Evolutionary conservation across 2,329 filamentous ascomycete genomes (phyloP), one percentile per base, ranked within the genome.

Genomic region (Diaporthe citrichinensis): DNA sequence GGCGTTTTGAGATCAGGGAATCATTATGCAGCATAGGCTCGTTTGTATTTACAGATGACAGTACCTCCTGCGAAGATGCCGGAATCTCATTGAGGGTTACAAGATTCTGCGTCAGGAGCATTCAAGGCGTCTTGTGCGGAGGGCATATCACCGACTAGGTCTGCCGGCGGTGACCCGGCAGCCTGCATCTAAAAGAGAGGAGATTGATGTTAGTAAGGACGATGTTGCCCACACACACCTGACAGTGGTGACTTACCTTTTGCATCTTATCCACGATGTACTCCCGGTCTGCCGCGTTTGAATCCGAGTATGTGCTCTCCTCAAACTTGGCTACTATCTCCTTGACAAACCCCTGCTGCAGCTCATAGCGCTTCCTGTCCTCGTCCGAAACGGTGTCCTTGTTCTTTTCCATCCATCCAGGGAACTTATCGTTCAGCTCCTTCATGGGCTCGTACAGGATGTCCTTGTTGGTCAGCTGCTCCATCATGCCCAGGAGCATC

Each of bases 401-500:
- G 83, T 98, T 96, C 85, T 94, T 93, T 80, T 90, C 90, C 83
- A 99, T 89, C 96, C 97, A 99, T 2, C 86, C 92, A 0, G 96
- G 96, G 82, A 97, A 99, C 84, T 98, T 98, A 72, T 95, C 93
- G 83, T 98, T 87, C 65, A 99, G 87, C 85, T 99, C 97, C 87
- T 98, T 98, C 95, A 99, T 98, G 3, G 97, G 97, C 86, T 99
- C 96, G 83, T 98, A 98, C 69, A 99, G 86, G 78, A 99, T 98
- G 79, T 98, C 97, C 87, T 98, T 98, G 84, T 98, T 98, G 4
- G 97, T 98, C 78, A 99, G 89, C 84, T 99, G 96, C 86, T 98
- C 95, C 96, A 99, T 98, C 95, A 98, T 98, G 72, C 94, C 94
- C 89, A 98, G 92, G 76, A 99, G 90, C 92, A 98, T 95, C 86